Evolutionary conservation across 78 protist species (phyloP).

Genomic region (Salpingoeca rosetta): DNA sequence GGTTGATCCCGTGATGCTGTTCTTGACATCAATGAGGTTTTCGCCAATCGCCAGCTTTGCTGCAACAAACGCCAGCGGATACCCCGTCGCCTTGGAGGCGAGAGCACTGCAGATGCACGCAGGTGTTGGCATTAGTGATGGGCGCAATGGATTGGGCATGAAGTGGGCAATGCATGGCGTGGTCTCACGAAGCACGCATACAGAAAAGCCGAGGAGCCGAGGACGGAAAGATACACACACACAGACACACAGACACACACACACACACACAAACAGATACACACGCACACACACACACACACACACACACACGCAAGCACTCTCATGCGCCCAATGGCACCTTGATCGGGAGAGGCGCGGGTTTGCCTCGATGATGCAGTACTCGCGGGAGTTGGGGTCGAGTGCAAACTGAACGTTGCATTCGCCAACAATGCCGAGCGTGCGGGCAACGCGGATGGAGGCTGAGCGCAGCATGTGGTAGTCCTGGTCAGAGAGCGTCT

Average conservation of each 20-base stretch:
- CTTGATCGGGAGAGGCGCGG: conserved; percentile 88
- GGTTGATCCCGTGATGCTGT: conserved; percentile 72
- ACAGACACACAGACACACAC: no score
- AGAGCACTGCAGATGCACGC: no score
- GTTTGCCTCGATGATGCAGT: conserved; percentile 84
- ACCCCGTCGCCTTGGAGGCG: conserved; percentile 96
- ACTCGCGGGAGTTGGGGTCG: conserved; percentile 79
- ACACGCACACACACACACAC: no score
- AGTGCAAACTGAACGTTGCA: conserved; percentile 94
- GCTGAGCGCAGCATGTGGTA: conserved; percentile 86
- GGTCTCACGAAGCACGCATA: no score
- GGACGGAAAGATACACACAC: no score
- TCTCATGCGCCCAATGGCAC: no score
- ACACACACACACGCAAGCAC: no score
- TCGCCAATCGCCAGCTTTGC: conserved; percentile 86
- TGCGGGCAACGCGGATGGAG: conserved; percentile 80
- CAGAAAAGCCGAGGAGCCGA: no score
- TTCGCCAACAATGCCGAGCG: conserved; percentile 94
- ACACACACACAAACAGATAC: no score
- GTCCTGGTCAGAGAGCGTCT: conserved; percentile 86
- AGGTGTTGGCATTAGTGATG: no score
- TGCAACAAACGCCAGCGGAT: conserved; percentile 93
- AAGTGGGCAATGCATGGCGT: no score
- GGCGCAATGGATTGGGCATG: no score
- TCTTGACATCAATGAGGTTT: conserved; percentile 26